A percentile compares a stretch with the other conserved stretches of the same genome.
Conservation (phyloP, 106 monocot genomes). For the Platanthera zijinensis region DNA sequence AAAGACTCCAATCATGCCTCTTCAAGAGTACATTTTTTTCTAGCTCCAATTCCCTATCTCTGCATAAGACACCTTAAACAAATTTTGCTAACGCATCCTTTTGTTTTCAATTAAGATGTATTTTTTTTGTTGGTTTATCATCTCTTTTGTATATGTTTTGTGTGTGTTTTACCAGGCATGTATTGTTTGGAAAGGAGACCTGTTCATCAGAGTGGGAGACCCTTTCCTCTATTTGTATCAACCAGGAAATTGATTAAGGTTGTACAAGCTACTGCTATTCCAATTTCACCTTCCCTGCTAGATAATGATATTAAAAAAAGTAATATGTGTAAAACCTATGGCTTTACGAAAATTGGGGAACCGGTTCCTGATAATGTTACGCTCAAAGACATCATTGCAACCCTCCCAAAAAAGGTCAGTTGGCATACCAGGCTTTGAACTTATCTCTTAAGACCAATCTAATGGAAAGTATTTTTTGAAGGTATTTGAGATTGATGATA, state of each 20-base stretch:
- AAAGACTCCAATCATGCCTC: too few relatives aligned
- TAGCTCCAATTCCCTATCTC: too few relatives aligned
- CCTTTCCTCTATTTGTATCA: slow-evolving; percentile 6
- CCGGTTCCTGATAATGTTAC: slow-evolving; percentile 67
- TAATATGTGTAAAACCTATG: slow-evolving; percentile 71
- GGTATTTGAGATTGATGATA: slow-evolving; percentile 95
- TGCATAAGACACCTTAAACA: not conserved
- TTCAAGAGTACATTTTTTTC: too few relatives aligned
- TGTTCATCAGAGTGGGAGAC: slow-evolving; percentile 12
- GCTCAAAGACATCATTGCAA: slow-evolving; percentile 69
- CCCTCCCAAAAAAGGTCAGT: slow-evolving; percentile 81
- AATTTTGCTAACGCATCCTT: not conserved
- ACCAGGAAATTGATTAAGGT: slow-evolving; percentile 16
- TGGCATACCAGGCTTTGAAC: not conserved
- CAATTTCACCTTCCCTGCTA: slow-evolving; percentile 27
- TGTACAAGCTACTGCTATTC: slow-evolving; percentile 34
- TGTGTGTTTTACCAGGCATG: slow-evolving; percentile 17
- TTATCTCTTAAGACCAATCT: not conserved
- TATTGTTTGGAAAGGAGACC: slow-evolving; percentile 20
- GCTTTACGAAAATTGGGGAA: slow-evolving; percentile 87
- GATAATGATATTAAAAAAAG: slow-evolving; percentile 45
- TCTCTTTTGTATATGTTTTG: not conserved
- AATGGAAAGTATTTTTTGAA: slow-evolving; percentile 22
- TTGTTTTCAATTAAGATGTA: not conserved
- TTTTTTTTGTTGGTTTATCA: not conserved